phyloP scores from a whole-genome alignment of 192 early-diverging fungal genomes.

The Coemansia sp. region DNA sequence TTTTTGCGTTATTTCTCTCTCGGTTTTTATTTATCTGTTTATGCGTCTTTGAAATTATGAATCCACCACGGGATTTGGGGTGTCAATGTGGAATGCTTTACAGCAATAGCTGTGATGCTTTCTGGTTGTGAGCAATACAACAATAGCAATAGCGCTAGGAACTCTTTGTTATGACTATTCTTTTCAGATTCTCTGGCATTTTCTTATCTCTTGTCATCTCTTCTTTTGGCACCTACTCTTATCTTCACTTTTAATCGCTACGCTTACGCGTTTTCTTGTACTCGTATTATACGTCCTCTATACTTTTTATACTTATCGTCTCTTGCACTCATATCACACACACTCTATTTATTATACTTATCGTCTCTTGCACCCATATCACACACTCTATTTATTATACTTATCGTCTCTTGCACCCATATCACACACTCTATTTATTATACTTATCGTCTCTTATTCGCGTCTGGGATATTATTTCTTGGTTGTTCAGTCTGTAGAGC shows the following conservation, averaged over 20 bases:
- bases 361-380: no score
- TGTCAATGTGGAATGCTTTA: background rate
- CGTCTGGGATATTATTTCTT: background rate
- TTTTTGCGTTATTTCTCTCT: slow-evolving; percentile 4
- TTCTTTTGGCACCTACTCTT: slow-evolving; percentile 3
- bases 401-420: slow-evolving; percentile 11
- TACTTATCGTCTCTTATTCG: slow-evolving; percentile 6
- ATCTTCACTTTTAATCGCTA: background rate
- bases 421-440: no score
- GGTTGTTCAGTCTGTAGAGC: background rate
- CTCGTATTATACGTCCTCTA: no score
- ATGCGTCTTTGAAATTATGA: slow-evolving; percentile 7
- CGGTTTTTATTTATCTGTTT: slow-evolving; percentile 3
- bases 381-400: background rate
- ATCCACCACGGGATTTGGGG: background rate
- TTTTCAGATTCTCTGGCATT: background rate
- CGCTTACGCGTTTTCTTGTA: no score
- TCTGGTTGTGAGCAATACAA: no score
- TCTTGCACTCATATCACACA: background rate
- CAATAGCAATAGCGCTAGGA: no score
- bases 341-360: slow-evolving; percentile 1
- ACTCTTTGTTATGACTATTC: background rate
- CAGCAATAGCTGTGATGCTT: background rate
- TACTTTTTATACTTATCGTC: no score
- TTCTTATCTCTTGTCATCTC: background rate